Evolutionary conservation across 768 basidiomycete species (phyloP), one percentile per base, ranked within the genome.

Genomic region (Leccinellum albellum): DNA sequence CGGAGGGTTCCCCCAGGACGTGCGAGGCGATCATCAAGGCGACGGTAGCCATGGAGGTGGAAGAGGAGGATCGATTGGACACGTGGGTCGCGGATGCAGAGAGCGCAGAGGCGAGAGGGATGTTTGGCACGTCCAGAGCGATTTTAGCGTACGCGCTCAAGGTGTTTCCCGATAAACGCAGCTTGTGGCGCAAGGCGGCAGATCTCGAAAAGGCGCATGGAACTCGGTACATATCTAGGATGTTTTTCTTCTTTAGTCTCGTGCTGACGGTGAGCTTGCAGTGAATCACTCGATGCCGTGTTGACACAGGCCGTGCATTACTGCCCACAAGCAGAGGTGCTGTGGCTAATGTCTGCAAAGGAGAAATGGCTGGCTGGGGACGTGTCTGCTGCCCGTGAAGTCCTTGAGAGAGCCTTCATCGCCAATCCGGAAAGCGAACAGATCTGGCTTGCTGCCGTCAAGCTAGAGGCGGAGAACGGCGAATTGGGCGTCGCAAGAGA

Each of bases 281-380:
- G 87, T 58, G 88, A 92, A 64, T 85, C 88, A 42, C 79, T 97
- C 28, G 86, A 94, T 66, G 86, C 86, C 1, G 83, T 98, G 4
- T 82, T 98, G 44, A 78, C 78, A 46, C 83, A 88, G 31, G 94
- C 96, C 0, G 93, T 95, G 24, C 80, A 88, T 54, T 87, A 94
- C 67, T 96, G 94, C 64, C 97, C 96, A 0, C 92, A 94, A 63
- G 95, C 94, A 1, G 96, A 98, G 71, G 90, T 94, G 0, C 77
- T 99, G 6, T 98, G 97, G 97, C 81, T 98, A 31, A 98, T 98
- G 94, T 83, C 88, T 51, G 97, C 96, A 3, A 99, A 99, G 74
- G 96, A 98, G 76, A 91, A 93, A 70, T 99, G 96, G 96, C 68
- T 93, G 15, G 77, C 80, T 12, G 91, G 91, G 7, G 91, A 98